Evolutionary conservation across 441 rosid genomes (phyloP).

Genomic region (Rhodomyrtus psidioides): DNA sequence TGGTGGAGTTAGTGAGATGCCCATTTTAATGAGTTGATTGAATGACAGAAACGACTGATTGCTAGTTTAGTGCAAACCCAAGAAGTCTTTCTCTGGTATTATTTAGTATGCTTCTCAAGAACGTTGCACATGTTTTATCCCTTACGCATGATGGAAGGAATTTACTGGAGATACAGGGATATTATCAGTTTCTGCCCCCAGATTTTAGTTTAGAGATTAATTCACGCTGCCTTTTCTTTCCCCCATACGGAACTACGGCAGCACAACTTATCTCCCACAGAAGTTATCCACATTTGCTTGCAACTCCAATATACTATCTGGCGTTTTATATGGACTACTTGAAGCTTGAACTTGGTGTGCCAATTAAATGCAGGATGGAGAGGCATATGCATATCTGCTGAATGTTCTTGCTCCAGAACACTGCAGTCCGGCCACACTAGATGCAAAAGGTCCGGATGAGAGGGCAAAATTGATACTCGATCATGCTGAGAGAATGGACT

Average conservation of each 20-base stretch:
- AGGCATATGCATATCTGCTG: constrained; percentile 61
- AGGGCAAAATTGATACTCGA: constrained; percentile 66
- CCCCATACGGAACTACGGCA: not conserved
- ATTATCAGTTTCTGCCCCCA: not conserved
- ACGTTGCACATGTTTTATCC: not conserved
- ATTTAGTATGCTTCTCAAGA: not conserved
- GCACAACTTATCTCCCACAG: not conserved
- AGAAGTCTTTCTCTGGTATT: not conserved
- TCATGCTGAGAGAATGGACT: constrained; percentile 67
- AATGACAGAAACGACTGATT: not conserved
- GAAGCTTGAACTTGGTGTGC: not conserved
- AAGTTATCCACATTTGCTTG: not conserved
- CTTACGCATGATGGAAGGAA: not conserved
- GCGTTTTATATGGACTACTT: not conserved
- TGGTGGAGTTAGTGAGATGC: not conserved
- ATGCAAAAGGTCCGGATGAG: constrained; percentile 42
- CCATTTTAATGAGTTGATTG: not conserved
- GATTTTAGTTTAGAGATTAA: not conserved
- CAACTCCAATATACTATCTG: not conserved
- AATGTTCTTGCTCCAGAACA: constrained; percentile 74
- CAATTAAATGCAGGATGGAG: constrained; percentile 42
- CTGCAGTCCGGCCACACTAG: constrained; percentile 51
- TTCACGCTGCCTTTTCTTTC: not conserved
- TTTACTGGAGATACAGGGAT: not conserved
- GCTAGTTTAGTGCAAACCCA: not conserved